These are phyloP conservation scores for Hortiboletus flavorubellus DNA, from an alignment of 768 basidiomycete species.

Conservation along the genomic window DNA sequence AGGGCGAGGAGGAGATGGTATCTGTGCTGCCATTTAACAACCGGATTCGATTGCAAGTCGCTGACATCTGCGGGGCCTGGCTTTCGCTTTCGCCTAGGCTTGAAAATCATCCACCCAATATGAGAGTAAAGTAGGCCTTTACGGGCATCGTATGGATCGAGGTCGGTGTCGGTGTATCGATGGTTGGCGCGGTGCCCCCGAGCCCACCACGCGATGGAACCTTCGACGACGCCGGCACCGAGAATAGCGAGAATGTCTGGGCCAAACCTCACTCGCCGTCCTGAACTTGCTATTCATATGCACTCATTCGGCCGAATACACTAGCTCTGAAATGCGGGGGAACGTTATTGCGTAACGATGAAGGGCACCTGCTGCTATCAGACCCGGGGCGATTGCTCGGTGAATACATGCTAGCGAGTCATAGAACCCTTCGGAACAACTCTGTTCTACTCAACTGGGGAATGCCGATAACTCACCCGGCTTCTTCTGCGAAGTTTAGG, in stretches of 20 bases:
- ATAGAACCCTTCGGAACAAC: too few relatives aligned
- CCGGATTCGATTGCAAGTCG: constrained; percentile 71
- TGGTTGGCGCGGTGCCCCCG: constrained; percentile 94
- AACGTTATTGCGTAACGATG: too few relatives aligned
- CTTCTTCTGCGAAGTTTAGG: too few relatives aligned
- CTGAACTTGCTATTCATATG: too few relatives aligned
- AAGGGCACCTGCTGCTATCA: too few relatives aligned
- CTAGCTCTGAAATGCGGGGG: too few relatives aligned
- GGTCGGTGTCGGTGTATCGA: constrained; percentile 90
- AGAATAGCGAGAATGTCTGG: constrained; percentile 65
- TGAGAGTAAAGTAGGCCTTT: constrained; percentile 82
- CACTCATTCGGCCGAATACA: too few relatives aligned
- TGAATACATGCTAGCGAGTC: too few relatives aligned
- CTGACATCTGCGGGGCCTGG: constrained; percentile 84
- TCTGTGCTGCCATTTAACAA: constrained; percentile 82
- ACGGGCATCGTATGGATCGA: constrained; percentile 90
- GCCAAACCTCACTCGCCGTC: too few relatives aligned
- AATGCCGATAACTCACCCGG: too few relatives aligned
- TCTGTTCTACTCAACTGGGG: too few relatives aligned
- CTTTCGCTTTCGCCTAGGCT: constrained; percentile 79
- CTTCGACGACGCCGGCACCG: constrained; percentile 87
- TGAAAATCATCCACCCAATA: constrained; percentile 86
- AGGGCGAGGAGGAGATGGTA: constrained; percentile 68
- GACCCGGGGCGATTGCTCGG: too few relatives aligned
- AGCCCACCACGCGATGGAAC: constrained; percentile 97